Percentiles rank a stretch among this genome's conserved stretches.
These are phyloP conservation scores for Alliaria petiolata DNA, from an alignment of 345 rosid genomes.

Conservation along the genomic window DNA sequence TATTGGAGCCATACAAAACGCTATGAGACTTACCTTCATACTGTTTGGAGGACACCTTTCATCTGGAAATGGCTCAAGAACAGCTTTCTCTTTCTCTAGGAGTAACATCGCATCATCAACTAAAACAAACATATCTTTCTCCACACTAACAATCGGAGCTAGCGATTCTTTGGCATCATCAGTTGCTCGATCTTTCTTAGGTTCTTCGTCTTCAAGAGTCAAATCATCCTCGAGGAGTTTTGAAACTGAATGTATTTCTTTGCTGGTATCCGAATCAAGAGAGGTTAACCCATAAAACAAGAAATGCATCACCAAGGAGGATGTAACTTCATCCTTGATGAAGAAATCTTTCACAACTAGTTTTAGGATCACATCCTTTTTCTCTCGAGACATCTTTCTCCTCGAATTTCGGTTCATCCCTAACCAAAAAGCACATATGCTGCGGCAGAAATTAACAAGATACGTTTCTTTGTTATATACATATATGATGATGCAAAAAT, in stretches of 20 bases:
- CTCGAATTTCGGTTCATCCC: conserved; percentile 69
- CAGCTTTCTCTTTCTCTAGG: conserved; percentile 80
- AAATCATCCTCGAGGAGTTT: conserved; percentile 74
- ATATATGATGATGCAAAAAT: too few relatives aligned
- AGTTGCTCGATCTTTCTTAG: conserved; percentile 46
- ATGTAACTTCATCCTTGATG: conserved; percentile 76
- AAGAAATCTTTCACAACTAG: conserved; percentile 80
- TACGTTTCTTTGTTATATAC: not conserved
- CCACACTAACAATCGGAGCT: conserved; percentile 66
- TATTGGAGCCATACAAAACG: not conserved
- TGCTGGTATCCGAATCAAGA: not conserved
- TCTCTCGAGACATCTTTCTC: conserved; percentile 76
- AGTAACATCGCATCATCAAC: conserved; percentile 74
- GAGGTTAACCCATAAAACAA: conserved; percentile 74
- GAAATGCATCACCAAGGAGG: conserved; percentile 92
- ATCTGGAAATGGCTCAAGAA: conserved; percentile 66
- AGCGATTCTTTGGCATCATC: conserved; percentile 63
- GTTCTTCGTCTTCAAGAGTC: conserved; percentile 87
- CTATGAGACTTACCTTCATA: conserved; percentile 52
- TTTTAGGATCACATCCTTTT: conserved; percentile 71
- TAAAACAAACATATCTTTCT: conserved; percentile 70
- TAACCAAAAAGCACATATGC: conserved; percentile 81
- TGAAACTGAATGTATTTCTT: not conserved
- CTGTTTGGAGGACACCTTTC: conserved; percentile 79
- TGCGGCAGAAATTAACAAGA: conserved; percentile 35